Evolutionary conservation across 2,329 filamentous ascomycete species (phyloP).

Genomic region (Aureobasidium subglaciale): DNA sequence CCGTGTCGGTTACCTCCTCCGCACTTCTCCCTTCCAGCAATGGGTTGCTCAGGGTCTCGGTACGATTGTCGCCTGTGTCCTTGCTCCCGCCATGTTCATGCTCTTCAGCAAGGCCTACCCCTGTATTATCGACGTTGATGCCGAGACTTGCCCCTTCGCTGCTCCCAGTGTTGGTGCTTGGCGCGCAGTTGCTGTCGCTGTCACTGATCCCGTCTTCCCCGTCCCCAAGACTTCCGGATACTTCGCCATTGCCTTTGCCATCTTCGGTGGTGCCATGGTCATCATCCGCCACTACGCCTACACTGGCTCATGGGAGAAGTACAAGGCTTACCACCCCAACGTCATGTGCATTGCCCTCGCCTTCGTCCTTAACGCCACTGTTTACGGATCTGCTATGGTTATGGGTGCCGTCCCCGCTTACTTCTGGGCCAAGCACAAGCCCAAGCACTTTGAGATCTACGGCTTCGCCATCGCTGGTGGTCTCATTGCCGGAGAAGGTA

Average conservation of each 20-base stretch:
- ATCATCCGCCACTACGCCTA: slow-evolving; percentile 50
- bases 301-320: slow-evolving; percentile 47
- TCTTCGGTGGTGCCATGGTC: slow-evolving; percentile 46
- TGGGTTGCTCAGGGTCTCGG: slow-evolving; percentile 60
- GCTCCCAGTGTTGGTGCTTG: slow-evolving; percentile 60
- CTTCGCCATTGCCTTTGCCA: slow-evolving; percentile 50
- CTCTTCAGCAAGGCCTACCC: slow-evolving; percentile 63
- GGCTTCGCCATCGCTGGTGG: slow-evolving; percentile 55
- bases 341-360: slow-evolving; percentile 55
- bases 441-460: slow-evolving; percentile 49
- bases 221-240: slow-evolving; percentile 51
- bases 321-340: slow-evolving; percentile 52
- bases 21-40: slow-evolving; percentile 58
- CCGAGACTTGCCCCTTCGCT: slow-evolving; percentile 49
- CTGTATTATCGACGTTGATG: slow-evolving; percentile 50
- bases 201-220: slow-evolving; percentile 50
- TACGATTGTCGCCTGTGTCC: slow-evolving; percentile 56
- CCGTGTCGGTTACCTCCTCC: slow-evolving; percentile 60
- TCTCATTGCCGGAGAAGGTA: slow-evolving; percentile 56
- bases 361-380: slow-evolving; percentile 51
- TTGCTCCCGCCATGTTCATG: slow-evolving; percentile 60
- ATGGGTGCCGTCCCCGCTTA: slow-evolving; percentile 48
- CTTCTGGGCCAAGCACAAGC: slow-evolving; percentile 49
- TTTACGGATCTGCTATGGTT: slow-evolving; percentile 53
- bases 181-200: slow-evolving; percentile 57